Evolutionary conservation across 495 filamentous ascomycete species (phyloP), one percentile per base, ranked within the genome.

Genomic region (Talaromyces stipitatus): DNA sequence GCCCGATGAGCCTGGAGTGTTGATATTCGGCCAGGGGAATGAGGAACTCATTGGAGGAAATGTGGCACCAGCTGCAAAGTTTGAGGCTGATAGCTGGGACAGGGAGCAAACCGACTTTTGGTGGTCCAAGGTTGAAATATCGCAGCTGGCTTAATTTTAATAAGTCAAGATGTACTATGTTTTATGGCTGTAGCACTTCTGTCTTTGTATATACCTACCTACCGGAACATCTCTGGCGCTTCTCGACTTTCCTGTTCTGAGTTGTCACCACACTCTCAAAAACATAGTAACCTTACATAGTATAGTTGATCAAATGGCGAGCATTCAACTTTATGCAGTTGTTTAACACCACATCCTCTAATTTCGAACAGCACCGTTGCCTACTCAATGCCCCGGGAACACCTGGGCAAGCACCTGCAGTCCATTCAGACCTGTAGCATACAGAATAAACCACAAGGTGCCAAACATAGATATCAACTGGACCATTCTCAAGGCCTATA

Each of bases 1-100:
- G 43, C 62, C 53, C 0, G 50, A 36, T 12, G 58, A 61, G 24
- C 53, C 48, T 3, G 62, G 56, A 14, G 59, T 82, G 2, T 66
- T 81, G 62, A 69, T 84, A 0, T 85, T 88, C 64, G 83, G 85
- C 14, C 70, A 82, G 55, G 83, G 78, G 2, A 87, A 87, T 64
- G 76, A 86, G 54, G 83, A 86, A 65, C 60, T 77, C 6, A 71
- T 70, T 11, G 78, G 78, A 2, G 72, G 73, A 5, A 55, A 64
- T 5, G 59, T 50, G 9, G 82, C 81, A 0, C 64, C 67, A 2
- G 67, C 78, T 14, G 81, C 74, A 0, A 62, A 78, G 59, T 65
- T 74, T 29, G 65, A 68, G 41, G 61, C 58, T 69, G 68, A 80
- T 50, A 69, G 64, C 4, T 75, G 78, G 59, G 75, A 77, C 52